Conservation (phyloP, 129 eudicot species). For the Dittrichia graveolens region DNA sequence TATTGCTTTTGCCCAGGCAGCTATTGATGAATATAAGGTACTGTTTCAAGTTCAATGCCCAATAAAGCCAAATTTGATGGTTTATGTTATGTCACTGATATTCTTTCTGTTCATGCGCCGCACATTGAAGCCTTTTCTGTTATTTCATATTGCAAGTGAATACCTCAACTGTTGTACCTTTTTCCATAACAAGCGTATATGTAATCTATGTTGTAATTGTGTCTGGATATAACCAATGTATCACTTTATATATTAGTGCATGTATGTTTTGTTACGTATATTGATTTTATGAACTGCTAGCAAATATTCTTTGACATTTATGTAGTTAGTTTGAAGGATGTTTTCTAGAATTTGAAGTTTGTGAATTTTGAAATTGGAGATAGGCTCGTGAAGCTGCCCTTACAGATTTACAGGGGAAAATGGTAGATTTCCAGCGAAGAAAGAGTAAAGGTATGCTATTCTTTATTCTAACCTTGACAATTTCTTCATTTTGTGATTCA, state of each 20-base stretch:
- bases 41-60: constrained; percentile 1
- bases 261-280: too few species aligned
- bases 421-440: constrained; percentile 91
- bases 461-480: too few species aligned
- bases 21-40: constrained; percentile 92
- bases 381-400: constrained; percentile 89
- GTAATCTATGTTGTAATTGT: too few species aligned
- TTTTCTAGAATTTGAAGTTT: constrained; percentile 5
- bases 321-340: background rate
- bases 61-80: background rate
- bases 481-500: too few species aligned
- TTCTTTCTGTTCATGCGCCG: background rate
- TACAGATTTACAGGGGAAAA: constrained; percentile 70
- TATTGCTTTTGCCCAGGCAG: constrained; percentile 86
- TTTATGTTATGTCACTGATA: background rate
- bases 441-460: constrained; percentile 76
- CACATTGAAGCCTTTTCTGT: background rate
- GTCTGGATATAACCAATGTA: too few species aligned
- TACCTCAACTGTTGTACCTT: background rate
- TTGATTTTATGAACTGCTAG: too few species aligned
- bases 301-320: background rate
- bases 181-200: too few species aligned
- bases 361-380: constrained; percentile 29
- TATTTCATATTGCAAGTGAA: background rate
- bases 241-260: too few species aligned